Conservation (phyloP, 2,329 filamentous ascomycete genomes). For the Daldinia sp. region DNA sequence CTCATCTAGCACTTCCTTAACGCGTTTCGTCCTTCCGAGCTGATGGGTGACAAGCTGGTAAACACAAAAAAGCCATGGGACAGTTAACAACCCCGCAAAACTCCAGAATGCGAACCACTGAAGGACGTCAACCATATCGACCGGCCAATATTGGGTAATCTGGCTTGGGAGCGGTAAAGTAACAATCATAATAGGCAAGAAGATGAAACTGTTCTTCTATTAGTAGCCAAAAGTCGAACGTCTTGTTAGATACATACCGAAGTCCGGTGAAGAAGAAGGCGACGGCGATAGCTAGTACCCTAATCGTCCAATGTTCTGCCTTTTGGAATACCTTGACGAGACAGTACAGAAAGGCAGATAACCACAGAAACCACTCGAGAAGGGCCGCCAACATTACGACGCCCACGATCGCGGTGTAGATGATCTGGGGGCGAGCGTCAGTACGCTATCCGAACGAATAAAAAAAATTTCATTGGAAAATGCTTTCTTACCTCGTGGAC, state of each 20-base stretch:
- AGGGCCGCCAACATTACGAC: slow-evolving; percentile 83
- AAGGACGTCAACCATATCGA: slow-evolving; percentile 71
- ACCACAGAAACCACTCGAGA: slow-evolving; percentile 94
- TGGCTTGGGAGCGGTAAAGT: slow-evolving; percentile 82
- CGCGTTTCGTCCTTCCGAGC: slow-evolving; percentile 80
- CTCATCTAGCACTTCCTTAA: slow-evolving; percentile 86
- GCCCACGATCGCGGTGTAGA: slow-evolving; percentile 84
- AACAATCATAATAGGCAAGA: slow-evolving; percentile 92
- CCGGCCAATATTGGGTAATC: slow-evolving; percentile 77
- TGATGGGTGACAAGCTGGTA: slow-evolving; percentile 90
- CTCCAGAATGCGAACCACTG: slow-evolving; percentile 98
- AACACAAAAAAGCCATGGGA: slow-evolving; percentile 93
- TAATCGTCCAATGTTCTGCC: slow-evolving; percentile 86
- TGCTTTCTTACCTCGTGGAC: slow-evolving; percentile 54
- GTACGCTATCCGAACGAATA: background rate
- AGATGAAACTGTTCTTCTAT: slow-evolving; percentile 69
- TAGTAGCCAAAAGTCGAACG: slow-evolving; percentile 15
- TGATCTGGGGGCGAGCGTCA: slow-evolving; percentile 65
- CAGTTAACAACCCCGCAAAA: slow-evolving; percentile 82
- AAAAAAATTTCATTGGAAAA: background rate
- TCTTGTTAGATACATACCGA: slow-evolving; percentile 61
- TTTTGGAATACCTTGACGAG: slow-evolving; percentile 87
- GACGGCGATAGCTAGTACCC: slow-evolving; percentile 78
- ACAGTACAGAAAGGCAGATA: slow-evolving; percentile 93
- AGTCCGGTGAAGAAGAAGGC: slow-evolving; percentile 76